Percentiles rank a stretch among this genome's conserved stretches.
Evolutionary conservation across 2,329 filamentous ascomycete genomes (phyloP).

Genomic region (Penicillium fuscoglaucum): DNA sequence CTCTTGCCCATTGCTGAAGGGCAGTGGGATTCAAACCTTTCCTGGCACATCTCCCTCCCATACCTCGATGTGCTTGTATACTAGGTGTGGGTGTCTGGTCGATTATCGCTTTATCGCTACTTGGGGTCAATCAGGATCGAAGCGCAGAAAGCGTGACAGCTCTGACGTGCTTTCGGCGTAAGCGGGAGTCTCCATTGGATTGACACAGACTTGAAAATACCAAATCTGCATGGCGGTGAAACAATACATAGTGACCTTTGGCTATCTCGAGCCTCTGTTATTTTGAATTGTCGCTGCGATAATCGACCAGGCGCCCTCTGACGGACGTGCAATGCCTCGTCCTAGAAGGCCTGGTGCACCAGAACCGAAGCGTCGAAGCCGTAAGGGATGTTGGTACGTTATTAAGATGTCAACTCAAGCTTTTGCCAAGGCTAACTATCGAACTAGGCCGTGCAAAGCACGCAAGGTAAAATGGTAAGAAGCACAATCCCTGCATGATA

Average conservation of each 20-base stretch:
- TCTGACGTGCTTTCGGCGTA: constrained; percentile 13
- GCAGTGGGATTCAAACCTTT: constrained; percentile 12
- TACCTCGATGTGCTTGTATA: constrained; percentile 39
- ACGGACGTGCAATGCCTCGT: constrained; percentile 56
- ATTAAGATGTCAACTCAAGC: not conserved
- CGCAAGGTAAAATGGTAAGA: constrained; percentile 73
- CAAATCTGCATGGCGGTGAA: constrained; percentile 28
- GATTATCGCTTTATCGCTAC: constrained; percentile 40
- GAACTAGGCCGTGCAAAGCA: constrained; percentile 70
- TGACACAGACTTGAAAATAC: not conserved
- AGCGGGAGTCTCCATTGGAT: not conserved
- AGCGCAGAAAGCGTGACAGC: constrained; percentile 29
- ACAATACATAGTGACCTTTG: constrained; percentile 21
- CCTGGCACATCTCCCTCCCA: constrained; percentile 27
- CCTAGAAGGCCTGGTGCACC: constrained; percentile 63
- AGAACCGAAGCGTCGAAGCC: constrained; percentile 66
- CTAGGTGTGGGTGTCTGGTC: constrained; percentile 36
- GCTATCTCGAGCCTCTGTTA: constrained; percentile 20
- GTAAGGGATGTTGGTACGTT: constrained; percentile 67
- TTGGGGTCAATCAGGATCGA: constrained; percentile 33
- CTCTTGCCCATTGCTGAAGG: constrained; percentile 15
- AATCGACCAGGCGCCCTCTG: constrained; percentile 19
- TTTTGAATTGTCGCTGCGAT: constrained; percentile 17
- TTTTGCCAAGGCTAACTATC: constrained; percentile 3
- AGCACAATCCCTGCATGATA: not conserved